Evolutionary conservation across 805 yeast genomes (phyloP), one percentile per base, ranked within the genome.

Genomic region (Cyberlindnera galapagoensis): DNA sequence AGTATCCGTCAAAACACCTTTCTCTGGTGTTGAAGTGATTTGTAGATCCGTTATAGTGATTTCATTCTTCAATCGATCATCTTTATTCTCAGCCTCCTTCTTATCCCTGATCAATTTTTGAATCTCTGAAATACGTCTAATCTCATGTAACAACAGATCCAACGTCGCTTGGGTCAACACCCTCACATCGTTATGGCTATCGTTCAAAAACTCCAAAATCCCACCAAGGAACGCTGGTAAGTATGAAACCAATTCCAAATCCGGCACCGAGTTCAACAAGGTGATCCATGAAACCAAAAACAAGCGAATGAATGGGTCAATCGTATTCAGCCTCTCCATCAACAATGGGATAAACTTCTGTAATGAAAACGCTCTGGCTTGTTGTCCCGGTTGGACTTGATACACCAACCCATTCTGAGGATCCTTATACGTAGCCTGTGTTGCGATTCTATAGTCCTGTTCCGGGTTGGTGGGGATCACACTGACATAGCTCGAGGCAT

Each of bases 261-360:
- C 94, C 0, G 98, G 97, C 7, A 88, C 85, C 9, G 92, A 86
- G 56, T 90, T 92, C 30, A 92, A 65, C n/a, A 92, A 71, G 42
- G 86, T 81, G 29, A 92, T 69, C 98, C 98, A 92, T 31, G 94
- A 84, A 9, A 92, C 90, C 35, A 92, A 62, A 49, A 92, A 92
- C 62, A 86, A 80, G 43, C 96, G 70, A 0, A 97, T 87, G 50
- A 82, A 84, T 2, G 97, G 96, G 47, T 92, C 94, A 20, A 85
- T 80, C 1, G 92, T 88, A 50, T 85, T 85, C 60, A 92, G 85
- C 43, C 97, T 67, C 54, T 92, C 98, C 41, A 82, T 76, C 26
- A 92, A 60, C n/a, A 94, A 64, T 0, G 97, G 97, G 23, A 92
- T 84, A 58, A 92, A 92, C 47, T 81, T 80, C 0, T 85, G 80